Evolutionary conservation across 164 flowering plant species (phyloP).

Genomic region (Kalanchoe fedtschenkoi): DNA sequence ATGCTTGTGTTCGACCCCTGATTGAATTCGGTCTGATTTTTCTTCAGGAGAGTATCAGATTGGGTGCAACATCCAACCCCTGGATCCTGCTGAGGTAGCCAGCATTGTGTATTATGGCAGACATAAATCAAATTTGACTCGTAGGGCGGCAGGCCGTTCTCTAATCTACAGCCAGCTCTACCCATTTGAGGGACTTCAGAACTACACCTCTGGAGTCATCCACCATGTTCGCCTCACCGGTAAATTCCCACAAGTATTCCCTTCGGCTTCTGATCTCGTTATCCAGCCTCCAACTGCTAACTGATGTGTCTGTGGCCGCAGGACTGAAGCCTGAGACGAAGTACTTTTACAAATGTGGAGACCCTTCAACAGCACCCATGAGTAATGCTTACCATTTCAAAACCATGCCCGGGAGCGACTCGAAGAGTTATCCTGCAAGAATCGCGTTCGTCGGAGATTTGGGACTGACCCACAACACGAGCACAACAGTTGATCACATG

Average conservation of each 20-base stretch:
- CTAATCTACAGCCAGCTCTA: conserved; percentile 69
- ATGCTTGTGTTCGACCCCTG: neutral
- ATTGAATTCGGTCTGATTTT: neutral
- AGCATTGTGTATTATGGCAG: conserved; percentile 89
- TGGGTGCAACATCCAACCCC: conserved; percentile 53
- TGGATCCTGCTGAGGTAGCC: conserved; percentile 62
- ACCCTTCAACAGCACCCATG: conserved; percentile 69
- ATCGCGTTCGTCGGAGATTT: conserved; percentile 81
- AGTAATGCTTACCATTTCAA: conserved; percentile 55
- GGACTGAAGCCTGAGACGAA: conserved; percentile 64
- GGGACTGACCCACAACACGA: conserved; percentile 76
- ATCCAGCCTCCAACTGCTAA: neutral
- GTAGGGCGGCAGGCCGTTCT: conserved; percentile 34
- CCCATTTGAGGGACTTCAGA: conserved; percentile 68
- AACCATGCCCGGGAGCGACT: conserved; percentile 44
- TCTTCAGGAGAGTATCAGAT: conserved; percentile 56
- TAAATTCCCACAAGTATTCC: conserved; percentile 11
- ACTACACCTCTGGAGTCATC: conserved; percentile 86
- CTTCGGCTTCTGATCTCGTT: neutral
- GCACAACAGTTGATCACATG: conserved; percentile 71
- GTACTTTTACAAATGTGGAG: conserved; percentile 82
- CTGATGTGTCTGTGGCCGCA: conserved; percentile 13
- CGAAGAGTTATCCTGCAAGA: conserved; percentile 39
- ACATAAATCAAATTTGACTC: conserved; percentile 39
- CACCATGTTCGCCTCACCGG: conserved; percentile 83